Percentiles rank a stretch among this genome's conserved stretches.
Evolutionary conservation across 1,139 yeast genomes (phyloP).

Genomic region (Protomyces macrosporus): DNA sequence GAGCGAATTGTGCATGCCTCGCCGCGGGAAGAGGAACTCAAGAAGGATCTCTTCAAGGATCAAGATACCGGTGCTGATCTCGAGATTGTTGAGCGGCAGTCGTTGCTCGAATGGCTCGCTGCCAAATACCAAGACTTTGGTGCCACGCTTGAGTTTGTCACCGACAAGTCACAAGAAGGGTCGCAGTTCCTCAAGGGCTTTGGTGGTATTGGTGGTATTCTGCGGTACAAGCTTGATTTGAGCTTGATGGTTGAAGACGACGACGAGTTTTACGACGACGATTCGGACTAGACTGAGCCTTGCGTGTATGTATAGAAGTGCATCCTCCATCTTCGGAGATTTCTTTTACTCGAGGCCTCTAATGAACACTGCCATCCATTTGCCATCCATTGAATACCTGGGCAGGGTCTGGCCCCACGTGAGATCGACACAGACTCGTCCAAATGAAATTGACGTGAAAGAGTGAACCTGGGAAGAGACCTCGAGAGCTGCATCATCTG

Average conservation of each 20-base stretch:
- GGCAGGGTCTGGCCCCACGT: too few species aligned
- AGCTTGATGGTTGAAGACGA: constrained; percentile 88
- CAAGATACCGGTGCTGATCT: constrained; percentile 83
- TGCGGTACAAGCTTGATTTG: constrained; percentile 93
- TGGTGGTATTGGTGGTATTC: constrained; percentile 96
- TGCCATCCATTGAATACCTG: too few species aligned
- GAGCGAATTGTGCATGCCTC: constrained; percentile 68
- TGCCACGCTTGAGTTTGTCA: constrained; percentile 90
- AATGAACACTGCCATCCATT: too few species aligned
- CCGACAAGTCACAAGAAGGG: constrained; percentile 96
- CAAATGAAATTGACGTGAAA: too few species aligned
- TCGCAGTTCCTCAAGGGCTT: constrained; percentile 96
- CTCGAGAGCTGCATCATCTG: too few species aligned
- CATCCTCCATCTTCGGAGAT: too few species aligned
- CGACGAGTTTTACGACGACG: constrained; percentile 48
- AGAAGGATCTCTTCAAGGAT: constrained; percentile 69
- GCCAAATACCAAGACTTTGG: constrained; percentile 92
- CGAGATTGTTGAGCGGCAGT: constrained; percentile 69
- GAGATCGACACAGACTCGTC: too few species aligned
- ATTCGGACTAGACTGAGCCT: neutral
- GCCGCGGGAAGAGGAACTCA: constrained; percentile 46
- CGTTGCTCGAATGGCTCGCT: constrained; percentile 93
- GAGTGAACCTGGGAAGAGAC: too few species aligned
- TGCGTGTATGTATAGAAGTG: too few species aligned
- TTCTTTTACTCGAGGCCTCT: too few species aligned